Evolutionary conservation across 2,329 filamentous ascomycete genomes (phyloP), one percentile per base, ranked within the genome.

Genomic region (Alternaria viburni): DNA sequence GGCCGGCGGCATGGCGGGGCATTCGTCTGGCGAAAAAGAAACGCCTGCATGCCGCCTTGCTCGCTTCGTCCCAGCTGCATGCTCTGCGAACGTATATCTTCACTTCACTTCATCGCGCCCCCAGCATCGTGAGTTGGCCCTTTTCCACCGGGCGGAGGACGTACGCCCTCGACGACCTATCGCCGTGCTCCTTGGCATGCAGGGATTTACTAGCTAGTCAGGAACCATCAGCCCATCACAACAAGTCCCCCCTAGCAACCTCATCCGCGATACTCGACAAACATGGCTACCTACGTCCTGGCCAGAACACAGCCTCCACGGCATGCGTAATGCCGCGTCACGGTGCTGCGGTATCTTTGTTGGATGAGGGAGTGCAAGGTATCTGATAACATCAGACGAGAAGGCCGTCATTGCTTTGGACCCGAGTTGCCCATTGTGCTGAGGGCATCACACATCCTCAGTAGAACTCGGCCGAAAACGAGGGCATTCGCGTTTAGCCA

Each of bases 181-280:
- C 55, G 36, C 30, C 17, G 44, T n/a, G 32, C 17, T 6, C 17
- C 47, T 59, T 62, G 60, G 60, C 55, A 54, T 54, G 49, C 60
- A 59, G 60, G 56, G 55, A 50, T 59, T 58, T 46, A 26, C 44
- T 32, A 43, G 60, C 44, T 51, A 50, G 56, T 50, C 60, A 47
- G 52, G 49, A 50, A 59, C 50, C 41, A 59, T 54, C 60, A 54
- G 60, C 56, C 44, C 43, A 49, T 54, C 13, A 12, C 55, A 25
- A 21, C 47, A 36, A 51, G 49, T 36, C 17, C n/a, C 25, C 49
- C 49, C 49, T 43, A 52, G 50, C 47, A 54, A 59, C 55, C 47
- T 30, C 47, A 52, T 46, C 9, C 25, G n/a, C 55, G 23, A 23
- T 46, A 12, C 25, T 23, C 55, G 23, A 23, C 23, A 54, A 25